These are phyloP conservation scores for Pichia sp. DNA, from an alignment of 1,139 yeast species.

Conservation along the genomic window DNA sequence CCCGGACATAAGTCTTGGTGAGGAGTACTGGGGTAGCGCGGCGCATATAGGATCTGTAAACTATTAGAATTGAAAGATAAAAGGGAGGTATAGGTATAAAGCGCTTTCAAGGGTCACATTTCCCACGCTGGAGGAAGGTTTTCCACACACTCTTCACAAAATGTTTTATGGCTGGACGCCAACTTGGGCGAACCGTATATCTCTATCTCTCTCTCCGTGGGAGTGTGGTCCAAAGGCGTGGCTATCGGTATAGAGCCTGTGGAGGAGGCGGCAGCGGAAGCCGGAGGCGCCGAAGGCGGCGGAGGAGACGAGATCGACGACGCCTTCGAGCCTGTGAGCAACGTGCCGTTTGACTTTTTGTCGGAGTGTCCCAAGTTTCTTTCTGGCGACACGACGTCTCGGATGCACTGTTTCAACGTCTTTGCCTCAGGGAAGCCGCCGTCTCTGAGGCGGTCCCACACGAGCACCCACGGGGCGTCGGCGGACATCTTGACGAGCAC, in stretches of 20 bases:
- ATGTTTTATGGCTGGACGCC: constrained; percentile 15
- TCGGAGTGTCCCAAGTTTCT: constrained; percentile 45
- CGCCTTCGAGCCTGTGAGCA: neutral
- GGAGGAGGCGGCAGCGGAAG: neutral
- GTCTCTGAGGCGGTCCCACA: constrained; percentile 53
- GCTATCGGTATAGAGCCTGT: neutral
- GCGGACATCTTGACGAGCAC: constrained; percentile 35
- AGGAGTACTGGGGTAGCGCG: constrained; percentile 5
- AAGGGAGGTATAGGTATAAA: no score
- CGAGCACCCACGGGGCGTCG: constrained; percentile 25
- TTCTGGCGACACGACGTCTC: constrained; percentile 45
- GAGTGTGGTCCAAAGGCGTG: neutral
- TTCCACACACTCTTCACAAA: constrained; percentile 28
- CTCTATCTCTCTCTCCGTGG: constrained; percentile 8
- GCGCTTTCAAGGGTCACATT: no score
- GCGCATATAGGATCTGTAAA: neutral
- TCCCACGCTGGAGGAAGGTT: constrained; percentile 28
- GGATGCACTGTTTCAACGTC: constrained; percentile 48
- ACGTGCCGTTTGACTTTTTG: constrained; percentile 21
- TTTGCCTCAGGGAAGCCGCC: constrained; percentile 70
- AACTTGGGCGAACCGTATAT: constrained; percentile 16
- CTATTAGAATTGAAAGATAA: neutral
- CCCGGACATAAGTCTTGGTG: neutral
- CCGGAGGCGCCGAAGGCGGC: no score
- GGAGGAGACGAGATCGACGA: neutral